phyloP scores from a whole-genome alignment of 176 grass and related monocot species.

The Oryza glumipatula region DNA sequence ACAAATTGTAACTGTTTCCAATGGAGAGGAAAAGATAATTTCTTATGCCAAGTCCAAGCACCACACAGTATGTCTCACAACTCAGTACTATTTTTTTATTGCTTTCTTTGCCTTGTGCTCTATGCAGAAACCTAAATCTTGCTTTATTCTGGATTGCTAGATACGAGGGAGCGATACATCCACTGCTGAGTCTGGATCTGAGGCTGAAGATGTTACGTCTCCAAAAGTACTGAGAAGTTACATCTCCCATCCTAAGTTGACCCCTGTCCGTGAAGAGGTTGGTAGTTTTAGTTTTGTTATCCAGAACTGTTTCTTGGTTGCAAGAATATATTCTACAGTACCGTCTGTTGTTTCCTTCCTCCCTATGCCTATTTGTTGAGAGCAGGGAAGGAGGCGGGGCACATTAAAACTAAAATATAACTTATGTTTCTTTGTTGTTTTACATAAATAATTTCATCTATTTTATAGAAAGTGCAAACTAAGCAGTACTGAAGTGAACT shows the following conservation, averaged over 20 bases:
- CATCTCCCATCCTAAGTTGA: constrained; percentile 75
- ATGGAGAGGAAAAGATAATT: constrained; percentile 78
- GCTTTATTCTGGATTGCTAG: constrained; percentile 44
- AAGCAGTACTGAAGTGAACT: neutral
- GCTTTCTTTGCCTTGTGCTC: constrained; percentile 15
- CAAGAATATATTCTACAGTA: neutral
- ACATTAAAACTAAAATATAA: neutral
- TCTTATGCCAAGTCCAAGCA: constrained; percentile 73
- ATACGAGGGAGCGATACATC: constrained; percentile 86
- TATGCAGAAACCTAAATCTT: constrained; percentile 26
- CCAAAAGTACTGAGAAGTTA: constrained; percentile 70
- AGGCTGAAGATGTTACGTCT: constrained; percentile 84
- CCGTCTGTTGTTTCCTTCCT: neutral
- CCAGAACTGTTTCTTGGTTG: neutral
- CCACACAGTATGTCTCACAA: constrained; percentile 36
- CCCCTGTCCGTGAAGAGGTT: constrained; percentile 96
- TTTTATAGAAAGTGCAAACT: neutral
- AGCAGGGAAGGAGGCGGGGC: neutral
- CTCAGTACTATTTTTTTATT: constrained; percentile 21
- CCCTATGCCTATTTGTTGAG: neutral
- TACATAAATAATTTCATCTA: neutral
- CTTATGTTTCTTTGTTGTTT: neutral
- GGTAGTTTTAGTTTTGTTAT: constrained; percentile 26
- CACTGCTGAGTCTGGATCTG: constrained; percentile 91
- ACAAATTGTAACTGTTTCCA: constrained; percentile 86